Evolutionary conservation across 306 rosid species (phyloP).

Genomic region (Comarum palustre): DNA sequence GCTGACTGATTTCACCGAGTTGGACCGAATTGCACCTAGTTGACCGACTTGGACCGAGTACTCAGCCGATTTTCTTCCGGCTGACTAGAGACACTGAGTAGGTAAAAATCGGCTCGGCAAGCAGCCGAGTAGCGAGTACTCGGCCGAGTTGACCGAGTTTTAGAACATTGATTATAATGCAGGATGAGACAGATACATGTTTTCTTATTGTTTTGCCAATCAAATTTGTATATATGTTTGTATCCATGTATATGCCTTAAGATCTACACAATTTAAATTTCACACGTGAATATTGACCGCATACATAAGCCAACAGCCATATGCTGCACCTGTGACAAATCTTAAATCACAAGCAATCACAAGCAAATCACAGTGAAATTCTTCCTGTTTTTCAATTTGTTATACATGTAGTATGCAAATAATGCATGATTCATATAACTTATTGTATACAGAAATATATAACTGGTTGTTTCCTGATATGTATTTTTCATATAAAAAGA

Average conservation of each 20-base stretch:
- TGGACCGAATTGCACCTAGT: too few relatives aligned
- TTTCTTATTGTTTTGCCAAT: slow-evolving; percentile 19
- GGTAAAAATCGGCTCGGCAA: too few relatives aligned
- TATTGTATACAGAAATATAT: neutral
- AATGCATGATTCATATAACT: neutral
- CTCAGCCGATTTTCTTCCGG: too few relatives aligned
- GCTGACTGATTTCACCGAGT: too few relatives aligned
- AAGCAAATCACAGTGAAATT: too few relatives aligned
- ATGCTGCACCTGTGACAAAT: neutral
- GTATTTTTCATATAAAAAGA: neutral
- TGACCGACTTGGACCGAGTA: too few relatives aligned
- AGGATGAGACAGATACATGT: slow-evolving; percentile 25
- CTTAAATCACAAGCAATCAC: slow-evolving; percentile 2
- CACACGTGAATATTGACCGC: slow-evolving; percentile 11
- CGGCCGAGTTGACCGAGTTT: too few relatives aligned
- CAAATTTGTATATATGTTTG: neutral
- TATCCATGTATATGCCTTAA: neutral
- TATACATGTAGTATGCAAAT: neutral
- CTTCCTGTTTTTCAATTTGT: neutral
- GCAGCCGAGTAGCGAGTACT: too few relatives aligned
- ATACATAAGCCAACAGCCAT: neutral
- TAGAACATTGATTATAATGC: neutral
- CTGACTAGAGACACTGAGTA: too few relatives aligned
- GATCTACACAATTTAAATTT: neutral
- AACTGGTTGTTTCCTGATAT: neutral